phyloP scores from a whole-genome alignment of 768 basidiomycete genomes.

The Cystofilobasidium ferigula region DNA sequence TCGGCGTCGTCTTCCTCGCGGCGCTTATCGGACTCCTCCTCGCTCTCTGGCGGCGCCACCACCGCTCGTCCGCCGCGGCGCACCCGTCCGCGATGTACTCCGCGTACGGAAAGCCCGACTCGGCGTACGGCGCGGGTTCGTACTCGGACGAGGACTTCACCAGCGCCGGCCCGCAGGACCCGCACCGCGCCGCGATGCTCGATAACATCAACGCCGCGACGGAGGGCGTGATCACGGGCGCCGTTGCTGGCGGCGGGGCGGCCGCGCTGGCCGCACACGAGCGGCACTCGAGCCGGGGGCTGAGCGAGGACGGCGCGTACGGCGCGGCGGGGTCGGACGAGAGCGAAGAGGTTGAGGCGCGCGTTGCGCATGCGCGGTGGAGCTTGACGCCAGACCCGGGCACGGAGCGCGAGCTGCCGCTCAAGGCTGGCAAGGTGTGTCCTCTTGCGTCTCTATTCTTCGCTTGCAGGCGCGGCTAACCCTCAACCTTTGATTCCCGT shows the following conservation, averaged over 20 bases:
- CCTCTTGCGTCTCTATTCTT: conserved; percentile 59
- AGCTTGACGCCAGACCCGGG: conserved; percentile 49
- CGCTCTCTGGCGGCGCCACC: conserved; percentile 31
- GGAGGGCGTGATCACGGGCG: conserved; percentile 64
- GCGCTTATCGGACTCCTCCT: conserved; percentile 35
- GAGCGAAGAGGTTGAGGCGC: conserved; percentile 42
- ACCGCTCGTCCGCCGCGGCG: conserved; percentile 15
- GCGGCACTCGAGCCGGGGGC: background rate
- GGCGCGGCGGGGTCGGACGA: conserved; percentile 32
- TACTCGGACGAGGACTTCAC: conserved; percentile 30
- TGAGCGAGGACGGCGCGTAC: background rate
- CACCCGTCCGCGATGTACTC: too few species aligned
- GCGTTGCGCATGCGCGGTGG: conserved; percentile 43
- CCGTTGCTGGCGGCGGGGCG: conserved; percentile 27
- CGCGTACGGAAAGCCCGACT: too few species aligned
- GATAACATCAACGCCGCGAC: conserved; percentile 87
- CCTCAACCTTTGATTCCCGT: background rate
- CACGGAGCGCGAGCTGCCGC: conserved; percentile 38
- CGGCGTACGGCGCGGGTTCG: conserved; percentile 29
- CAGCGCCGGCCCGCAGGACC: conserved; percentile 29
- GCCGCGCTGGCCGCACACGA: conserved; percentile 16
- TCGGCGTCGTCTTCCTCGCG: conserved; percentile 74
- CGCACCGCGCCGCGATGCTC: conserved; percentile 41
- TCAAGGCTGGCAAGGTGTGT: conserved; percentile 54
- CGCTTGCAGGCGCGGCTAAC: conserved; percentile 70